Evolutionary conservation across 2,329 filamentous ascomycete genomes (phyloP).

Genomic region (Talaromyces sp.): DNA sequence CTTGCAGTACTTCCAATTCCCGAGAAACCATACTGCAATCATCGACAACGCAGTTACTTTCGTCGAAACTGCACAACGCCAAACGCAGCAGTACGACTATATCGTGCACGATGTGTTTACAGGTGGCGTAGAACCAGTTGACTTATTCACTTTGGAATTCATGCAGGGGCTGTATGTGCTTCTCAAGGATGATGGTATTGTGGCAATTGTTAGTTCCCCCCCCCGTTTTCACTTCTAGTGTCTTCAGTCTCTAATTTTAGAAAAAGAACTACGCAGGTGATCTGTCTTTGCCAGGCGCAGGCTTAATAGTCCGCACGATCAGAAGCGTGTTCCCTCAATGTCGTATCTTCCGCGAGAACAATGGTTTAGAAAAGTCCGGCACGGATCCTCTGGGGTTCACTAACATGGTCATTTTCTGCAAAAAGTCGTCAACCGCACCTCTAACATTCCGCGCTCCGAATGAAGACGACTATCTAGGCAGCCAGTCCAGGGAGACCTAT

Average conservation of each 20-base stretch:
- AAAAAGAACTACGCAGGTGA: conserved; percentile 89
- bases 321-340: conserved; percentile 78
- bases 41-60: conserved; percentile 79
- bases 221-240: background rate
- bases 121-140: conserved; percentile 83
- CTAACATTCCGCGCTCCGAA: conserved; percentile 65
- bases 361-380: conserved; percentile 32
- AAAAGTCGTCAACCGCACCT: conserved; percentile 51
- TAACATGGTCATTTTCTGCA: conserved; percentile 96
- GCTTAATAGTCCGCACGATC: conserved; percentile 78
- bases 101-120: conserved; percentile 98
- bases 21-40: conserved; percentile 69
- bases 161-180: conserved; percentile 65
- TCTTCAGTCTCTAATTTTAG: conserved; percentile 12
- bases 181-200: conserved; percentile 71
- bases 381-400: conserved; percentile 68
- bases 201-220: conserved; percentile 72
- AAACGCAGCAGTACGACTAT: conserved; percentile 67
- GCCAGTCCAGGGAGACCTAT: conserved; percentile 64
- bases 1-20: conserved; percentile 74
- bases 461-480: conserved; percentile 65
- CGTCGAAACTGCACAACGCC: conserved; percentile 48
- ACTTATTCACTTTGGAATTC: conserved; percentile 85
- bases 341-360: conserved; percentile 80
- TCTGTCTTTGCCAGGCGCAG: conserved; percentile 69